These are phyloP conservation scores for Triadica sebifera DNA, from an alignment of 345 rosid genomes.

Conservation along the genomic window DNA sequence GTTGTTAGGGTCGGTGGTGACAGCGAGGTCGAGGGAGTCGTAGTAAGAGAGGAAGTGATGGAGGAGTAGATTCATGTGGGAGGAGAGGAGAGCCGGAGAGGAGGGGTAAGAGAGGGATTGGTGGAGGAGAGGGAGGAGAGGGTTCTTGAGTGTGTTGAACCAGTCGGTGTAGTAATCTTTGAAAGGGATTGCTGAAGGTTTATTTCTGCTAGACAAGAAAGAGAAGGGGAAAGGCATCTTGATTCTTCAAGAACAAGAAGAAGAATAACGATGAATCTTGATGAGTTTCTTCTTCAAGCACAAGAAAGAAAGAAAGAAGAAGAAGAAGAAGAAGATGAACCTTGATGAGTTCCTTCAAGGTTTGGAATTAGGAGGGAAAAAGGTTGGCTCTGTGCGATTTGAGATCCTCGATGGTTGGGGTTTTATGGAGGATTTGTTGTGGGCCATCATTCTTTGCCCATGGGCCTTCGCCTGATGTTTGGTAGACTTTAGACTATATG, in stretches of 20 bases:
- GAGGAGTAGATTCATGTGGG: slow-evolving; percentile 57
- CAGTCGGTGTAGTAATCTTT: slow-evolving; percentile 59
- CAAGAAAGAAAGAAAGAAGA: background rate
- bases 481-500: too few species aligned
- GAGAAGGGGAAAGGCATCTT: slow-evolving; percentile 48
- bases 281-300: too few species aligned
- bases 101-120: slow-evolving; percentile 52
- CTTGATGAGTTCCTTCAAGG: too few species aligned
- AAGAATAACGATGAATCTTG: background rate
- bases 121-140: slow-evolving; percentile 69
- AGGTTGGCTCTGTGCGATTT: too few species aligned
- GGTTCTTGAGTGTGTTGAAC: slow-evolving; percentile 51
- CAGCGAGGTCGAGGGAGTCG: slow-evolving; percentile 69
- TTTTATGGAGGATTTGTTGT: too few species aligned
- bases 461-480: too few species aligned
- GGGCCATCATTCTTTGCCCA: too few species aligned
- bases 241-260: slow-evolving; percentile 6
- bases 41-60: slow-evolving; percentile 71
- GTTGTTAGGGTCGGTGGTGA: slow-evolving; percentile 36
- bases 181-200: slow-evolving; percentile 46
- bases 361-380: too few species aligned
- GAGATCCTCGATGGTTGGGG: too few species aligned
- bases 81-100: slow-evolving; percentile 45
- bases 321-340: background rate
- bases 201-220: slow-evolving; percentile 48